Evolutionary conservation across 2,329 filamentous ascomycete genomes (phyloP), one percentile per base, ranked within the genome.

Genomic region (Podosphaera fusca): DNA sequence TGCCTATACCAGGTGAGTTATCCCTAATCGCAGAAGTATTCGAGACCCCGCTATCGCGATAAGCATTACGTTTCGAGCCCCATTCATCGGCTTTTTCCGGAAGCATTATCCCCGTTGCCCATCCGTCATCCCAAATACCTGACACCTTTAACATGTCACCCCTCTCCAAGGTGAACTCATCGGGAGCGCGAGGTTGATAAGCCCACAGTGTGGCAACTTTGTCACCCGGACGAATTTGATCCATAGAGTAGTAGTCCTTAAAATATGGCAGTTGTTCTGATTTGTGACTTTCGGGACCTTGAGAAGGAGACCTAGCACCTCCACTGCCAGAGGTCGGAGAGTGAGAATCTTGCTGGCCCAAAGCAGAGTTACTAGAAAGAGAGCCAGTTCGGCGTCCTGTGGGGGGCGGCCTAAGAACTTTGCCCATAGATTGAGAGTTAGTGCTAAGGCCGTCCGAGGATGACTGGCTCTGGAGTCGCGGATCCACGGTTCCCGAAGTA

Each of bases 111-210:
- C 92, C 92, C 1, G 92, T 98, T 9, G 92, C 92, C 92, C 92
- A 98, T 52, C 92, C 92, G 68, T 98, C 92, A 66, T 98, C 92
- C 92, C 92, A 98, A 63, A 98, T 98, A 60, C 92, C 92, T 36
- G 96, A 84, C 12, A 98, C 83, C 72, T 95, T 96, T 66, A 98
- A 77, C 89, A 98, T 95, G 67, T 98, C 92, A 56, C 92, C 92
- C 58, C 92, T 81, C 65, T 96, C 92, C 42, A 98, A 75, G 45
- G 87, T 76, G 66, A 96, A 96, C 67, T 98, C 92, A 65, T 98
- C 92, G 35, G 82, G 80, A 3, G 92, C 92, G 38, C 92, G 85
- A 38, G 92, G 90, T 64, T 95, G 87, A 69, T 98, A 98, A 1
- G 92, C 90, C 92, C 92, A 98, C 12, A 98, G 77, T 2, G 88